A percentile compares a stretch with the other conserved stretches of the same genome.
phyloP scores from a whole-genome alignment of 192 early-diverging fungal genomes.

The Podochytrium sp. region DNA sequence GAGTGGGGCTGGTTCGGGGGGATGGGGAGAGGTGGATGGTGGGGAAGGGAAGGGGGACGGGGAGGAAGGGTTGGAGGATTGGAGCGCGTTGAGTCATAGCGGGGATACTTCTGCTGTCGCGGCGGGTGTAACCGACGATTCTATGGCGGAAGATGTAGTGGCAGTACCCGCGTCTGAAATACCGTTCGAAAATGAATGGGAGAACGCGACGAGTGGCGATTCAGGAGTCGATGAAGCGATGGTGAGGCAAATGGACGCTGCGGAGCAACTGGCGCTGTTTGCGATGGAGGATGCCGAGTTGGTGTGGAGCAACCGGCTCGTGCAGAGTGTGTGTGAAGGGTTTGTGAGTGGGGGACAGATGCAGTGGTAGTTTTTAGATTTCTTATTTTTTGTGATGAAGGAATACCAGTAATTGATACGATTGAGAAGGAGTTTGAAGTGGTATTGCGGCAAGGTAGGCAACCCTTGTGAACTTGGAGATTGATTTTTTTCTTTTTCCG shows the following conservation, averaged over 20 bases:
- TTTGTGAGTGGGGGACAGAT: conserved; percentile 27
- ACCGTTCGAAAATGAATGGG: conserved; percentile 27
- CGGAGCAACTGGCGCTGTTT: conserved; percentile 41
- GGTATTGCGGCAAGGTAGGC: too few species aligned
- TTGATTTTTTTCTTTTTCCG: too few species aligned
- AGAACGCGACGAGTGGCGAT: background rate
- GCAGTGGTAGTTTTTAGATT: too few species aligned
- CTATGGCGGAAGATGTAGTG: background rate
- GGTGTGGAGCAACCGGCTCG: conserved; percentile 39
- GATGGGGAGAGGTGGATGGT: background rate
- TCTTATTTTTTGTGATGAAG: too few species aligned
- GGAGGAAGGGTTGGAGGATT: background rate
- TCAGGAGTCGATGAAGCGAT: background rate
- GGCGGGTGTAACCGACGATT: background rate
- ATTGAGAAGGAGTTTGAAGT: too few species aligned
- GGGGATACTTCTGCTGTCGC: background rate
- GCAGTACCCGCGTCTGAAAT: background rate
- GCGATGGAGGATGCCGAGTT: conserved; percentile 39
- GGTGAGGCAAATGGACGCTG: conserved; percentile 35
- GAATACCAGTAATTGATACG: too few species aligned
- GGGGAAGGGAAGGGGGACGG: background rate
- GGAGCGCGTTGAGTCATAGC: background rate
- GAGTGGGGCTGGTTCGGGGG: background rate
- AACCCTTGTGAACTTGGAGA: too few species aligned
- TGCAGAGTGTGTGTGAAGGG: conserved; percentile 34